Conservation (phyloP, 768 basidiomycete genomes). For the Gautieria morchelliformis region DNA sequence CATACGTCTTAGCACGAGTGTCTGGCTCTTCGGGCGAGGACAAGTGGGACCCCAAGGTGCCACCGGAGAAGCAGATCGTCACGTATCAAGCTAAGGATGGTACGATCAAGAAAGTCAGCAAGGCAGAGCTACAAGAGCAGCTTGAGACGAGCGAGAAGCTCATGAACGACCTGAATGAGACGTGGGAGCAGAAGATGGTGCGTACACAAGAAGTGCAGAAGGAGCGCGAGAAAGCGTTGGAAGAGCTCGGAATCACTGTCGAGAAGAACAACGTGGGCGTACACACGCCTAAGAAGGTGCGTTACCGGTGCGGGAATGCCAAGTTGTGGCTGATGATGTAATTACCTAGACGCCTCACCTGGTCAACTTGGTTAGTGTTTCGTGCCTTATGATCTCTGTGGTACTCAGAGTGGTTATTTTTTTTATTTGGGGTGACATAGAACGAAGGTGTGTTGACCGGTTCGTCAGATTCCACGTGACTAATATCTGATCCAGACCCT, state of each 20-base stretch:
- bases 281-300: slow-evolving; percentile 91
- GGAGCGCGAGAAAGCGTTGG: slow-evolving; percentile 94
- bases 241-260: slow-evolving; percentile 95
- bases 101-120: slow-evolving; percentile 88
- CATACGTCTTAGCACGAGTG: slow-evolving; percentile 52
- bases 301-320: neutral
- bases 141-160: slow-evolving; percentile 92
- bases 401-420: neutral
- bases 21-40: slow-evolving; percentile 60
- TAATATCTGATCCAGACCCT: slow-evolving; percentile 48
- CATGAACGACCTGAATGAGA: slow-evolving; percentile 88
- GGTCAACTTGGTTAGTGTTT: slow-evolving; percentile 71
- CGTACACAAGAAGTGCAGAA: slow-evolving; percentile 92
- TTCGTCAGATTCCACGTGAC: neutral
- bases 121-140: slow-evolving; percentile 96
- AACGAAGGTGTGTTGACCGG: neutral
- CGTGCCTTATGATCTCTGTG: neutral
- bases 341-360: slow-evolving; percentile 75
- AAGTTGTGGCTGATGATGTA: neutral
- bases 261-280: slow-evolving; percentile 96
- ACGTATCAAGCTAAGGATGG: slow-evolving; percentile 91
- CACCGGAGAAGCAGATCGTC: slow-evolving; percentile 91
- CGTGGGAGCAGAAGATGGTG: slow-evolving; percentile 90
- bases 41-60: slow-evolving; percentile 77
- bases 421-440: neutral